Conservation (phyloP, 2,329 filamentous ascomycete species). For the Gliomastix tumulicola region DNA sequence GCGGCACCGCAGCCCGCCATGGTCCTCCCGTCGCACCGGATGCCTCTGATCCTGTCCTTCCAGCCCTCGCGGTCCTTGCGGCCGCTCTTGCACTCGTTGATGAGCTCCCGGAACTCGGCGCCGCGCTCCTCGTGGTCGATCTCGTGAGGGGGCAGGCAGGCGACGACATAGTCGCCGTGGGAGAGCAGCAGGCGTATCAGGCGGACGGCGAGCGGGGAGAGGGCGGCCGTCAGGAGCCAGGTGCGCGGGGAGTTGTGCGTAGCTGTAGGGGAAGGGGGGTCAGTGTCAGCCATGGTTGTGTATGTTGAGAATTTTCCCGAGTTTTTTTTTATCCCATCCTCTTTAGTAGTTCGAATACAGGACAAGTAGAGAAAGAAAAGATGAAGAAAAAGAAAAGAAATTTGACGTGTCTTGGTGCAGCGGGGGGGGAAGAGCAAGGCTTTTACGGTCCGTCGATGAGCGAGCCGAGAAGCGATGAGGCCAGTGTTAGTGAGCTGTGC, state of each 20-base stretch:
- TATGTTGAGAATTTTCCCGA: no score
- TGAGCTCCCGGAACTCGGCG: slow-evolving; percentile 72
- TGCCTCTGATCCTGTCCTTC: slow-evolving; percentile 67
- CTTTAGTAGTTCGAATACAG: no score
- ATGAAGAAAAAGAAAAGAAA: no score
- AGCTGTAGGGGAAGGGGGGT: slow-evolving; percentile 29
- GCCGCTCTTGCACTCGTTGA: slow-evolving; percentile 58
- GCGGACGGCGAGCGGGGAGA: slow-evolving; percentile 78
- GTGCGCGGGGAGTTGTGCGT: slow-evolving; percentile 72
- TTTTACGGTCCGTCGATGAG: no score
- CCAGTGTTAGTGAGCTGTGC: no score
- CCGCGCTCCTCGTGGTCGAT: slow-evolving; percentile 71
- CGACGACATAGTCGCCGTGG: slow-evolving; percentile 88
- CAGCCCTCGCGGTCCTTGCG: slow-evolving; percentile 66
- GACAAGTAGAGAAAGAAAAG: no score
- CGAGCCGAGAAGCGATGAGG: no score
- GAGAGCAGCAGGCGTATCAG: slow-evolving; percentile 74
- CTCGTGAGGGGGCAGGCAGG: slow-evolving; percentile 72
- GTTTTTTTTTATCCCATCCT: neutral
- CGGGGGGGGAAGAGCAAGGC: no score
- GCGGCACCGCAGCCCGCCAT: slow-evolving; percentile 75
- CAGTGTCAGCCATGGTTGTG: slow-evolving; percentile 6
- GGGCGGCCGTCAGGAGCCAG: slow-evolving; percentile 85
- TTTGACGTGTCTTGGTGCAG: no score
- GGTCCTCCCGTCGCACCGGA: slow-evolving; percentile 54